A percentile compares a stretch with the other conserved stretches of the same genome.
phyloP scores from a whole-genome alignment of 805 yeast genomes.

The Torulaspora maleeae region DNA sequence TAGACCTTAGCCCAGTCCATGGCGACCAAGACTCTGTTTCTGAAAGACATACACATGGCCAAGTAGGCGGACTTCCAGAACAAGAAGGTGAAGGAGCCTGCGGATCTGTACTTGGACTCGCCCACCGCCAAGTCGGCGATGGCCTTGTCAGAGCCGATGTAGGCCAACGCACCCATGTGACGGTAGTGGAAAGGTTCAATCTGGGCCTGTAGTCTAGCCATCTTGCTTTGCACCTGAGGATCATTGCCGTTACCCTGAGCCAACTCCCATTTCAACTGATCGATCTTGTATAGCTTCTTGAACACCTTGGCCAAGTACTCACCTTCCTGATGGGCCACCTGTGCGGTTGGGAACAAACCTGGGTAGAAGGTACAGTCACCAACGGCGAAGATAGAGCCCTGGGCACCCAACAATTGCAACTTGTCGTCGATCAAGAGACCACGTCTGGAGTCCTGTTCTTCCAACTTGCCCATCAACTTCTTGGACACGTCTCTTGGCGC shows the following conservation, averaged over 20 bases:
- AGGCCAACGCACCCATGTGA: conserved; percentile 91
- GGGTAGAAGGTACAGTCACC: conserved; percentile 92
- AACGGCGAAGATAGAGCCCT: conserved; percentile 70
- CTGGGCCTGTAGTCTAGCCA: conserved; percentile 39
- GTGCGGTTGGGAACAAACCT: conserved; percentile 93
- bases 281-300: conserved; percentile 58
- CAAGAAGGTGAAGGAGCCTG: conserved; percentile 82
- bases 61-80: conserved; percentile 95
- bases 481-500: conserved; percentile 75
- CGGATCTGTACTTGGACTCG: conserved; percentile 69
- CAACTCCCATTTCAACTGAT: conserved; percentile 47
- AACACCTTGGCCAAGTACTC: conserved; percentile 69
- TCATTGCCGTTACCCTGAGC: conserved; percentile 39
- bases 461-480: conserved; percentile 61
- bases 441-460: conserved; percentile 78
- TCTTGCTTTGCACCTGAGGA: conserved; percentile 39
- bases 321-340: conserved; percentile 95
- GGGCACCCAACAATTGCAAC: conserved; percentile 75
- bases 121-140: conserved; percentile 85
- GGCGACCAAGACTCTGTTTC: conserved; percentile 80
- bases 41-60: conserved; percentile 83
- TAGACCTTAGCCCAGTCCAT: conserved; percentile 87
- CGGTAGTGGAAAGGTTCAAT: conserved; percentile 67
- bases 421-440: conserved; percentile 84
- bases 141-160: conserved; percentile 89